phyloP scores from a whole-genome alignment of 2,329 filamentous ascomycete genomes.

The Celoporthe dispersa region DNA sequence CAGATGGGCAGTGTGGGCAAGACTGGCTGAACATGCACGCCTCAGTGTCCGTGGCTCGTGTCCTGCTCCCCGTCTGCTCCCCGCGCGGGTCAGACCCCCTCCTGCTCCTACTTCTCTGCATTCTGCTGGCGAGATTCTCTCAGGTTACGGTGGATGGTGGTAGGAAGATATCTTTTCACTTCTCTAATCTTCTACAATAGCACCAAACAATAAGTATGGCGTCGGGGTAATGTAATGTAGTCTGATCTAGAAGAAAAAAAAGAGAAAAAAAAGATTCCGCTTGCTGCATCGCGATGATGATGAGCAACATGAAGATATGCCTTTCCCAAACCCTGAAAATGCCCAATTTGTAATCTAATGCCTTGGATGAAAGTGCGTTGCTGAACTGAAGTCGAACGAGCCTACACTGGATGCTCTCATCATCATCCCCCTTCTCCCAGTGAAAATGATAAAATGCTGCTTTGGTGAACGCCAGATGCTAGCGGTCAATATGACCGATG shows the following conservation, averaged over 20 bases:
- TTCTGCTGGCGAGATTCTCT: background rate
- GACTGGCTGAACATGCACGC: too few species aligned
- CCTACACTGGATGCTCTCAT: background rate
- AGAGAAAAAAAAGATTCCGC: background rate
- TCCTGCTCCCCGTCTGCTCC: background rate
- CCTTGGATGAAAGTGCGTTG: background rate
- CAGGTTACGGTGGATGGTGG: background rate
- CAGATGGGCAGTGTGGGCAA: background rate
- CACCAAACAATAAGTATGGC: background rate
- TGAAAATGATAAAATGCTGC: background rate
- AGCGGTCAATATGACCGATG: background rate
- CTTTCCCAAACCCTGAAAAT: background rate
- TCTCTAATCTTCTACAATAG: conserved; percentile 12
- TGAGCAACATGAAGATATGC: conserved; percentile 10
- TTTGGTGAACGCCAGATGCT: background rate
- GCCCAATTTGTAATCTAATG: conserved; percentile 3
- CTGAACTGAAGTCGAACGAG: conserved; percentile 1
- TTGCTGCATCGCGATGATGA: conserved; percentile 3
- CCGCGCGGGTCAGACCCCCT: background rate
- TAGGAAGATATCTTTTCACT: conserved; percentile 1
- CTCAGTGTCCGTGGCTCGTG: background rate
- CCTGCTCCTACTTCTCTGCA: background rate
- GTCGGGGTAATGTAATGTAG: background rate
- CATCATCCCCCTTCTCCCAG: background rate
- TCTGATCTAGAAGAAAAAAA: background rate